Base-by-base conservation (phyloP, 805 yeast species). In the Candida coquimbonensis region DNA sequence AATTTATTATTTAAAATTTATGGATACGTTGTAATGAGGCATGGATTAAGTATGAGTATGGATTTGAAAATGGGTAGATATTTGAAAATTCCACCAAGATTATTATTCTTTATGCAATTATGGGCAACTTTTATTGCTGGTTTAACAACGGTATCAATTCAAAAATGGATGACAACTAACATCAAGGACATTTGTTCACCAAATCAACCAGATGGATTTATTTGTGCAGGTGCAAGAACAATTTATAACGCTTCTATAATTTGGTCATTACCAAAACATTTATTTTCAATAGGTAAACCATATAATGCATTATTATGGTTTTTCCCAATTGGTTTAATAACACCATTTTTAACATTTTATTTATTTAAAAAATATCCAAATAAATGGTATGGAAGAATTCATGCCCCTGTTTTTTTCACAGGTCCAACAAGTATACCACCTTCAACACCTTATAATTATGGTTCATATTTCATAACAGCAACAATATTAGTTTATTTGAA, bases 361-460 rank as follows among this genome's bases (percentile, higher is more conserved):
- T 19, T 63, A 16, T 62, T 63, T 46, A 57, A 53, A 49, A 51
- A 45, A 40, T 51, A 49, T 40, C 71, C 69, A 24, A 51, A 56
- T 40, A 55, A 50, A 24, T 71, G 49, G 45, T 46, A 60, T 35
- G 64, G 64, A 25, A 66, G 69, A 49, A 67, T 77, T 48, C 77
- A 76, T 47, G 75, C 81, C 3, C 87, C 89, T 0, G 80, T 82
- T 11, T 81, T 87, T 44, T 73, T 85, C 54, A 67, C 73, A 17
- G 74, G 78, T 7, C 63, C 76, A n/a, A 81, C 81, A 39, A 69
- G 72, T 53, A 77, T 82, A 54, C 90, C 91, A 14, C 90, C 91
- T 37, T 83, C 86, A 35, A 80, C 88, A 5, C 80, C 85, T 27
- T 81, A 80, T 61, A 81, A 80, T 60, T 81, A 80, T 61, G 73